Conservation (phyloP, 345 rosid species). For the Aquilaria malaccensis region DNA sequence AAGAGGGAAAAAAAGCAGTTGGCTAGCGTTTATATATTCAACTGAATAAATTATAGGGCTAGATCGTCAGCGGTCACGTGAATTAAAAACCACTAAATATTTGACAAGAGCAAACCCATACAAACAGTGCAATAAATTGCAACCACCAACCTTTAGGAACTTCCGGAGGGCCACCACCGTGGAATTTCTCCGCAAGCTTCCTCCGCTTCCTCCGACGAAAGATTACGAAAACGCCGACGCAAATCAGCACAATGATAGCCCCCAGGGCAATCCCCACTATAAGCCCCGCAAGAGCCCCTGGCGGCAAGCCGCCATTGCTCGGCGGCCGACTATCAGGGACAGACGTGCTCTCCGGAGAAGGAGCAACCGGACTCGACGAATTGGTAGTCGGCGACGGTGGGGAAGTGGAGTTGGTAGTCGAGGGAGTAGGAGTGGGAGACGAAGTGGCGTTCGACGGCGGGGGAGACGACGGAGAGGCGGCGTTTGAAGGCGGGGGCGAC, state of each 20-base stretch:
- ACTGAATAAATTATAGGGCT: too few species aligned
- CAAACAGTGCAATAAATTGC: background rate
- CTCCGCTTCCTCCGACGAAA: constrained; percentile 24
- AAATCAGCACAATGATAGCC: constrained; percentile 23
- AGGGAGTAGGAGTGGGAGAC: background rate
- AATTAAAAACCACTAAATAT: too few species aligned
- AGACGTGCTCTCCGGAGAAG: background rate
- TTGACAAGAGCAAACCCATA: too few species aligned
- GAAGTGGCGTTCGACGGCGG: background rate
- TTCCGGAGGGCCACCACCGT: constrained; percentile 4
- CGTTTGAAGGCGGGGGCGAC: background rate
- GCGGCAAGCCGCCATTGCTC: constrained; percentile 9
- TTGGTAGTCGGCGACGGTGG: background rate
- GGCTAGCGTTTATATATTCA: too few species aligned
- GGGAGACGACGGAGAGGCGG: background rate
- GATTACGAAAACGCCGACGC: constrained; percentile 24
- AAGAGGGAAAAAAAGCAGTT: too few species aligned
- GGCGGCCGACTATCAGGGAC: background rate
- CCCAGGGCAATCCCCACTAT: constrained; percentile 26
- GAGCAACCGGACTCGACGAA: background rate
- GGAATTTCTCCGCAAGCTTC: constrained; percentile 12
- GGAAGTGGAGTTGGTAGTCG: background rate
- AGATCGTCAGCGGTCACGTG: too few species aligned
- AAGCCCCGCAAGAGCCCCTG: constrained; percentile 24
- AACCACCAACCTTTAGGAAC: constrained; percentile 22